Base-by-base conservation (phyloP, 2,329 filamentous ascomycete species). In the Zarea fungicola region DNA sequence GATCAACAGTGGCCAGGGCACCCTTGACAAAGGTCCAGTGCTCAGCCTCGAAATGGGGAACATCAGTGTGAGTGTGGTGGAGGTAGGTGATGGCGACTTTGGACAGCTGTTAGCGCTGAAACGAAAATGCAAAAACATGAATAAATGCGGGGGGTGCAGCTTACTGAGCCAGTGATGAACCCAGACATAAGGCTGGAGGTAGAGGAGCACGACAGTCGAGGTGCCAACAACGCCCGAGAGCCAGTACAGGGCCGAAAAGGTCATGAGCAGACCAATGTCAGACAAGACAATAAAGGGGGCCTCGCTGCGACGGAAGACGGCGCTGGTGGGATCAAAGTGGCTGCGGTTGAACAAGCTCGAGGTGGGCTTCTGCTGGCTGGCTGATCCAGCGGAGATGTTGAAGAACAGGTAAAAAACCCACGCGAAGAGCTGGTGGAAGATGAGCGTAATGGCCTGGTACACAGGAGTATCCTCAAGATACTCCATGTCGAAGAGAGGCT, bases 31-130 rank as follows among this genome's bases (percentile, higher is more conserved):
- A 85, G 19, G 76, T 80, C 81, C 81, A 85, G 48, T 70, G 69
- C 16, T 76, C 71, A 36, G 74, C 73, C 22, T 77, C 73, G 61
- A 81, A 84, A 64, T 84, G 77, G 16, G 75, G 75, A 42, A 83
- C 69, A 22, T 65, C 62, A 13, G 50, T 48, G 28, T 57, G 54
- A 5, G 49, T 51, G 73, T 88, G 84, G 66, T 88, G 84, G 18
- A 88, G 81, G 66, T 85, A 88, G 41, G 84, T 88, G 61, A 88
- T 87, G 54, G 83, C 83, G 18, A 88, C 83, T 81, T 28, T 51
- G 23, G 35, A 22, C 11, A 8, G 31, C 25, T 26, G 60, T 58
- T 57, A 63, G 49, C 48, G 25, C 18, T 11, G 11, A 26, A 10
- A n/a, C n/a, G n/a, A n/a, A n/a, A n/a, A n/a, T n/a, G 10, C 14